Evolutionary conservation across 495 filamentous ascomycete species (phyloP).

Genomic region (Lasiosphaeria hispida): DNA sequence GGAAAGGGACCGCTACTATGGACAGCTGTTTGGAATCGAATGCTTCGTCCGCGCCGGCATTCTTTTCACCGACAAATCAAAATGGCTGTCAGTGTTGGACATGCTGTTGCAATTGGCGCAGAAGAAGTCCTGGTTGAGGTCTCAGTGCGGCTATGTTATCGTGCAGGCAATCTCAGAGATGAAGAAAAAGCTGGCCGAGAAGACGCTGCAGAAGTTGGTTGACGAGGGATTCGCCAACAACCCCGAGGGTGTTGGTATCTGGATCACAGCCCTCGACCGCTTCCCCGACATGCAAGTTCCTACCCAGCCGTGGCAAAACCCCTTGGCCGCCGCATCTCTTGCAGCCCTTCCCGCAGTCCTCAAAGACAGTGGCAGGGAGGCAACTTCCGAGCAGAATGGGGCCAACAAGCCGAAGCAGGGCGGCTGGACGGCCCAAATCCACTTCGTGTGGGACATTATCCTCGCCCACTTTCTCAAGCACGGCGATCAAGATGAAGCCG

Average conservation of each 20-base stretch:
- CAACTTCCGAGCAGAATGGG: conserved; percentile 42
- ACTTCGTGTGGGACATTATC: conserved; percentile 85
- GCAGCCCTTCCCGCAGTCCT: conserved; percentile 66
- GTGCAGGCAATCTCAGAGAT: conserved; percentile 51
- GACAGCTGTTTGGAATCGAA: conserved; percentile 81
- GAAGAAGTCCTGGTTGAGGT: conserved; percentile 81
- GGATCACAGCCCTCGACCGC: conserved; percentile 64
- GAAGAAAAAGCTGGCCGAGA: conserved; percentile 53
- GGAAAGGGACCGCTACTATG: conserved; percentile 79
- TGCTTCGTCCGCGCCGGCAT: conserved; percentile 77
- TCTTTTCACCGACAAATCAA: conserved; percentile 55
- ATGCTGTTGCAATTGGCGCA: conserved; percentile 56
- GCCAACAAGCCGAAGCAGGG: conserved; percentile 47
- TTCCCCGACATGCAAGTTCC: conserved; percentile 66
- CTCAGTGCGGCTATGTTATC: conserved; percentile 78
- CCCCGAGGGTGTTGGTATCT: conserved; percentile 84
- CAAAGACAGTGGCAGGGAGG: conserved; percentile 67
- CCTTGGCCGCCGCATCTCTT: conserved; percentile 63
- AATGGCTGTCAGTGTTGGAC: conserved; percentile 63
- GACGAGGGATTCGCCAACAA: conserved; percentile 67
- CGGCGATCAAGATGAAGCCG: conserved; percentile 25
- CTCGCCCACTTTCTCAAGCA: conserved; percentile 49
- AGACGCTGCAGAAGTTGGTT: conserved; percentile 59
- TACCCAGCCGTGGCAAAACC: conserved; percentile 71
- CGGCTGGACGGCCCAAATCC: conserved; percentile 73